A percentile compares a stretch with the other conserved stretches of the same genome.
Conservation (phyloP, 2,329 filamentous ascomycete species). For the Celoporthe dispersa region DNA sequence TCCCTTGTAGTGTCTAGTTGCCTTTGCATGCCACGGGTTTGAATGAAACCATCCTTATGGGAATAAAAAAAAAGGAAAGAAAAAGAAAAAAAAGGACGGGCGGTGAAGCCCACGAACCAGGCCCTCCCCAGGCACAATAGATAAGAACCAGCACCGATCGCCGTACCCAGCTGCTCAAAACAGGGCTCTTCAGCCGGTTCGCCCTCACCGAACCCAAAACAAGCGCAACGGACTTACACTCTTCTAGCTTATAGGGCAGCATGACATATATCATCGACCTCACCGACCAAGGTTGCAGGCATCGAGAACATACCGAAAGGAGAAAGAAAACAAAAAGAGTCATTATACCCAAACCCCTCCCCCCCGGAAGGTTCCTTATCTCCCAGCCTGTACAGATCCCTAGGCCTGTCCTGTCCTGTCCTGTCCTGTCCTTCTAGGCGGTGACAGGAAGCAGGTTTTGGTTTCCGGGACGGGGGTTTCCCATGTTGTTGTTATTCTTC, state of each 20-base stretch:
- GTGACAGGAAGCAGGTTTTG: neutral
- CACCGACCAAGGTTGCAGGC: neutral
- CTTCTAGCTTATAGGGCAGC: neutral
- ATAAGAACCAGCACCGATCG: conserved; percentile 3
- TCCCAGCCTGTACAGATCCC: neutral
- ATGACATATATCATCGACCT: neutral
- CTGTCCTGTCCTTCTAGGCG: too few relatives aligned
- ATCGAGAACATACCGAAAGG: neutral
- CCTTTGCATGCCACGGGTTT: too few relatives aligned
- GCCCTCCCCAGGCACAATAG: conserved; percentile 4
- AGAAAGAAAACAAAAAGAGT: too few relatives aligned
- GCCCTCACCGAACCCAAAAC: neutral
- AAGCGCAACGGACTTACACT: neutral
- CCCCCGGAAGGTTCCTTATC: neutral
- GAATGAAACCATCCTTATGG: too few relatives aligned
- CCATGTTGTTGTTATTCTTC: neutral
- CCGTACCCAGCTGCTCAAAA: conserved; percentile 4
- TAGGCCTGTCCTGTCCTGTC: too few relatives aligned
- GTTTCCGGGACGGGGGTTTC: neutral
- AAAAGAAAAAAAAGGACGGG: neutral
- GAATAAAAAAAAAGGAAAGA: too few relatives aligned
- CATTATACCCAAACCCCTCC: neutral
- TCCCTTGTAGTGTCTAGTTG: too few relatives aligned
- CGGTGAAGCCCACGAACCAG: conserved; percentile 3
- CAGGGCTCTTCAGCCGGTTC: neutral